Conservation (phyloP, 2,329 filamentous ascomycete genomes). For the Epichloe hybrida region DNA sequence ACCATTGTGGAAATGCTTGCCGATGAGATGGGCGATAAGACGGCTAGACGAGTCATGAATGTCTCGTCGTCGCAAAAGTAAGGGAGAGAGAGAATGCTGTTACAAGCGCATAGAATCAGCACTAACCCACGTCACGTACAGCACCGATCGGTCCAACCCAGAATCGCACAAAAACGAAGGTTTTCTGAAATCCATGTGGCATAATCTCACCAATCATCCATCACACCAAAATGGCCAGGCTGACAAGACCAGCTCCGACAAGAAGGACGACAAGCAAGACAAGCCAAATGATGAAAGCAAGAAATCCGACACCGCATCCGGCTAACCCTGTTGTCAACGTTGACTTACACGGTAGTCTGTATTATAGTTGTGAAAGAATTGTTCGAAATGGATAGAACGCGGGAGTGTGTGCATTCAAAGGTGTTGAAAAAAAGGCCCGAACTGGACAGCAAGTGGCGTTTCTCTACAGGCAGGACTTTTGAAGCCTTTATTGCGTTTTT, state of each 20-base stretch:
- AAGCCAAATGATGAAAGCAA: slow-evolving; percentile 18
- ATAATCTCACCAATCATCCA: slow-evolving; percentile 71
- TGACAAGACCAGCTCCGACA: slow-evolving; percentile 8
- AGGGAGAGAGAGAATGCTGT: background rate
- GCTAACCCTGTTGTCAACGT: slow-evolving; percentile 13
- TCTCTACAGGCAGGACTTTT: slow-evolving; percentile 8
- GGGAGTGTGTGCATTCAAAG: slow-evolving; percentile 19
- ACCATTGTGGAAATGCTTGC: slow-evolving; percentile 92
- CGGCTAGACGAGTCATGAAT: slow-evolving; percentile 86
- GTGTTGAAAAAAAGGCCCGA: slow-evolving; percentile 20
- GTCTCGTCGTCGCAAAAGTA: slow-evolving; percentile 26
- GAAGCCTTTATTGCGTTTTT: background rate
- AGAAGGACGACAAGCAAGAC: slow-evolving; percentile 9
- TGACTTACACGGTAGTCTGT: slow-evolving; percentile 10
- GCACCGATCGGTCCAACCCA: slow-evolving; percentile 14
- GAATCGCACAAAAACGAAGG: slow-evolving; percentile 66
- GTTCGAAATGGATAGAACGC: slow-evolving; percentile 7
- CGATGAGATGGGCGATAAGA: slow-evolving; percentile 89
- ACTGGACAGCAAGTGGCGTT: slow-evolving; percentile 3
- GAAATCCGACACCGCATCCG: slow-evolving; percentile 22
- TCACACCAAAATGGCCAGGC: slow-evolving; percentile 31
- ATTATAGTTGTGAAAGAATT: slow-evolving; percentile 7
- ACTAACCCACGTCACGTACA: background rate
- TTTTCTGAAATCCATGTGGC: slow-evolving; percentile 88
- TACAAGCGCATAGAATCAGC: background rate